phyloP scores from a whole-genome alignment of 768 basidiomycete genomes.

The Naganishia kalamii region DNA sequence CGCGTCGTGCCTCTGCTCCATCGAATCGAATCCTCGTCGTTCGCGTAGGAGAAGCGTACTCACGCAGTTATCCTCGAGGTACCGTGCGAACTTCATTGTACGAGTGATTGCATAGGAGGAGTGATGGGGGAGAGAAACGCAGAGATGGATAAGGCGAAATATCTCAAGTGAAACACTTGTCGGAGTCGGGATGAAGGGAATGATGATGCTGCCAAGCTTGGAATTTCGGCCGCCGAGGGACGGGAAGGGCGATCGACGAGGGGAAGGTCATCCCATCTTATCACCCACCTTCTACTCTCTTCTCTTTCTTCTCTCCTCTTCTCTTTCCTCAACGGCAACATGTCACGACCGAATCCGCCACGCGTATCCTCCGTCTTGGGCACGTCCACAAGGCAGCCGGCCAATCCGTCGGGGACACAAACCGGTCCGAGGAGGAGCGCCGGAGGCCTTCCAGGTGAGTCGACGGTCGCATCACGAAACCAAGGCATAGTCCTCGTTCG shows the following conservation, averaged over 20 bases:
- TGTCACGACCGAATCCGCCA: constrained; percentile 37
- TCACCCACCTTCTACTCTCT: too few species aligned
- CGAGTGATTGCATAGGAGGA: too few species aligned
- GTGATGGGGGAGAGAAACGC: too few species aligned
- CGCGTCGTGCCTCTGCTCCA: too few species aligned
- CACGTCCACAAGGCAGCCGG: constrained; percentile 24
- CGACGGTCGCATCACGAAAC: background rate
- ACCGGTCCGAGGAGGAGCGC: constrained; percentile 36
- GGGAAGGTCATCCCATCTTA: too few species aligned
- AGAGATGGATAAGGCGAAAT: too few species aligned
- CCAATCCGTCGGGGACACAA: constrained; percentile 26
- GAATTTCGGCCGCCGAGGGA: too few species aligned
- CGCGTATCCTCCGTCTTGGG: constrained; percentile 28
- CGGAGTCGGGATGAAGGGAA: too few species aligned
- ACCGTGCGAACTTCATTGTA: constrained; percentile 39
- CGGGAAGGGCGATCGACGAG: too few species aligned
- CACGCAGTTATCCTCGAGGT: constrained; percentile 23
- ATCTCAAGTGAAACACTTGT: too few species aligned
- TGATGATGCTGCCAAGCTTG: too few species aligned
- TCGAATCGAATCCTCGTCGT: too few species aligned
- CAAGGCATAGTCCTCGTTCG: background rate
- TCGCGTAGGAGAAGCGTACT: constrained; percentile 25
- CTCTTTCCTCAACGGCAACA: background rate
- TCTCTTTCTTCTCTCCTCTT: background rate
- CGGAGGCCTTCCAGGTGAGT: constrained; percentile 41